Percentiles rank a stretch among this genome's conserved stretches.
Evolutionary conservation across 2,329 filamentous ascomycete species (phyloP).

Genomic region (Clarireedia homoeocarpa): DNA sequence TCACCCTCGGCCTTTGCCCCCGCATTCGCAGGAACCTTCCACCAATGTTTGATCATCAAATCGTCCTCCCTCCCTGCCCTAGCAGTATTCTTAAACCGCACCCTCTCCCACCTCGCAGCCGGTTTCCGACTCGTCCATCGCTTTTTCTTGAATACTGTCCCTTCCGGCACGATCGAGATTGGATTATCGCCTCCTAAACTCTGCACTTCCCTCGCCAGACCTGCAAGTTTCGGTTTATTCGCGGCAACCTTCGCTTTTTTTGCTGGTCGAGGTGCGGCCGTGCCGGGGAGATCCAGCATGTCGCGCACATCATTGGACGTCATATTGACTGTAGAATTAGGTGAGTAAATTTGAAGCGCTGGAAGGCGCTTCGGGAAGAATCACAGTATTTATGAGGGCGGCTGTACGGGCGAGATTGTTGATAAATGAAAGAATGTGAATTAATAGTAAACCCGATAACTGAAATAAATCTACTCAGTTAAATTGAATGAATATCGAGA

Average conservation of each 20-base stretch:
- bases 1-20: slow-evolving; percentile 40
- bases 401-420: neutral
- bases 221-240: slow-evolving; percentile 53
- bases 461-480: neutral
- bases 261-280: slow-evolving; percentile 45
- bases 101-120: slow-evolving; percentile 56
- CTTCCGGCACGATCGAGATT: slow-evolving; percentile 57
- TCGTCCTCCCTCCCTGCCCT: slow-evolving; percentile 38
- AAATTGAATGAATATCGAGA: neutral
- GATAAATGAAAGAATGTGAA: neutral
- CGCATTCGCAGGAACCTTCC: slow-evolving; percentile 46
- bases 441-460: neutral
- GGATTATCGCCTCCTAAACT: slow-evolving; percentile 58
- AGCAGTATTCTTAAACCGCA: slow-evolving; percentile 69
- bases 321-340: slow-evolving; percentile 38
- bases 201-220: slow-evolving; percentile 57
- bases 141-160: slow-evolving; percentile 51
- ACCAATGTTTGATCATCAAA: slow-evolving; percentile 74
- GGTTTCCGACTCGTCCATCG: slow-evolving; percentile 47
- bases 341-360: neutral
- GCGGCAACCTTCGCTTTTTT: slow-evolving; percentile 69
- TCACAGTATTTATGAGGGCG: neutral
- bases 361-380: neutral
- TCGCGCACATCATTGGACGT: slow-evolving; percentile 77
- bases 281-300: slow-evolving; percentile 69